phyloP scores from a whole-genome alignment of 805 yeast genomes.

The Allodekkera sacchari region DNA sequence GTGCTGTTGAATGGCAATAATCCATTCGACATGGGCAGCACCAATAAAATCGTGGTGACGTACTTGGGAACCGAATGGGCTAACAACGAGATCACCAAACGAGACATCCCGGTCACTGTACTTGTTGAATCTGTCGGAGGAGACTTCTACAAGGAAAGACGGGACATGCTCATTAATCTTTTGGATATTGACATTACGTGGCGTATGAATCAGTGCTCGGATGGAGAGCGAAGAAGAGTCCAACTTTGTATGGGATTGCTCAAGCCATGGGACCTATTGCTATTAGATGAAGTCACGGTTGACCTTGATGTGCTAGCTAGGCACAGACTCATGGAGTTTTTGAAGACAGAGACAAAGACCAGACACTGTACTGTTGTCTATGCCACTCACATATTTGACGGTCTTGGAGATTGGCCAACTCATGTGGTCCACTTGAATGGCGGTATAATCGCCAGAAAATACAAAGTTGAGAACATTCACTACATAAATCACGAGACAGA shows the following conservation, averaged over 20 bases:
- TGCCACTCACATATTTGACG: slow-evolving; percentile 96
- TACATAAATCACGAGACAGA: slow-evolving; percentile 18
- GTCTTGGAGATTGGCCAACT: slow-evolving; percentile 87
- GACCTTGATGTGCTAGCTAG: slow-evolving; percentile 93
- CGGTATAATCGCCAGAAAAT: slow-evolving; percentile 43
- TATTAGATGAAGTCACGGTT: slow-evolving; percentile 95
- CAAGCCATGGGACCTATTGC: slow-evolving; percentile 79
- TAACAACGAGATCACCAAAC: slow-evolving; percentile 74
- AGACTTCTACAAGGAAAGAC: slow-evolving; percentile 58
- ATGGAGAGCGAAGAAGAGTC: slow-evolving; percentile 92
- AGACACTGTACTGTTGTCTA: slow-evolving; percentile 76
- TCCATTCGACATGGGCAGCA: slow-evolving; percentile 47
- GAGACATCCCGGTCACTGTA: slow-evolving; percentile 83
- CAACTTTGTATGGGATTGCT: slow-evolving; percentile 90
- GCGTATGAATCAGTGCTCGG: slow-evolving; percentile 89
- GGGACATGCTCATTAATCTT: slow-evolving; percentile 66
- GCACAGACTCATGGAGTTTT: slow-evolving; percentile 58
- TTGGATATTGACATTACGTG: slow-evolving; percentile 82
- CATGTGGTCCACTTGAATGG: slow-evolving; percentile 67
- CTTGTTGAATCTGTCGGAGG: slow-evolving; percentile 79
- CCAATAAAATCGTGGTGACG: slow-evolving; percentile 29
- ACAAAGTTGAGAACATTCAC: slow-evolving; percentile 26
- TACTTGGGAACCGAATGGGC: slow-evolving; percentile 99
- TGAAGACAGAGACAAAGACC: slow-evolving; percentile 61
- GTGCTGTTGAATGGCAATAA: slow-evolving; percentile 74